Conservation (phyloP, 2,329 filamentous ascomycete genomes). For the Fusarium circinatum region DNA sequence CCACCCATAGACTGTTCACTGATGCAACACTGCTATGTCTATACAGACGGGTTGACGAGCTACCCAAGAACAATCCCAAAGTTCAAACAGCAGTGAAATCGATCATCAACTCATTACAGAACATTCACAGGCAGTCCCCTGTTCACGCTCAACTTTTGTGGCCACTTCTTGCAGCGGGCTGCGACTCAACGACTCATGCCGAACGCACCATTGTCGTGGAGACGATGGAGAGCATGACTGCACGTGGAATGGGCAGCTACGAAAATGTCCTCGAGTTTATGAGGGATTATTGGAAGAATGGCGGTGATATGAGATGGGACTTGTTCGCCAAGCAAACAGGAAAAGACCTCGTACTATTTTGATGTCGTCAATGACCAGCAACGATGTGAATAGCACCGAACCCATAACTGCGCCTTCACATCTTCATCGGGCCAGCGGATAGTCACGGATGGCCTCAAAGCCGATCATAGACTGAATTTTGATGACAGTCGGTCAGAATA, state of each 20-base stretch:
- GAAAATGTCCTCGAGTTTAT: slow-evolving; percentile 4
- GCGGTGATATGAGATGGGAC: slow-evolving; percentile 4
- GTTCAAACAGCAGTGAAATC: not conserved
- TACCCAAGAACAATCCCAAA: not conserved
- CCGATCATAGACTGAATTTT: not conserved
- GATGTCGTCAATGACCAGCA: not conserved
- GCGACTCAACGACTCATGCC: not conserved
- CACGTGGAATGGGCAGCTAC: not conserved
- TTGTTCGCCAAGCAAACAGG: slow-evolving; percentile 8
- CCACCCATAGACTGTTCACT: not conserved
- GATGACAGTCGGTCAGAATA: not conserved
- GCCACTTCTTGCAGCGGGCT: slow-evolving; percentile 12
- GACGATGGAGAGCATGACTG: slow-evolving; percentile 1
- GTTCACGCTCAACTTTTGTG: slow-evolving; percentile 3
- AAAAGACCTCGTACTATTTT: slow-evolving; percentile 11
- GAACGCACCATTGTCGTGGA: not conserved
- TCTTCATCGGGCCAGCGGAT: not conserved
- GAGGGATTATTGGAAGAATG: slow-evolving; percentile 14
- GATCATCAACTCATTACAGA: not conserved
- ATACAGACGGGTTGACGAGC: not conserved
- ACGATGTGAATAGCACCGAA: not conserved
- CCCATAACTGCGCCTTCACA: not conserved
- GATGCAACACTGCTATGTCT: slow-evolving; percentile 9
- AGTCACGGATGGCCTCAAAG: not conserved
- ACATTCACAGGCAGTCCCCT: not conserved